Evolutionary conservation across 768 basidiomycete genomes (phyloP).

Genomic region (Asterophora parasitica): DNA sequence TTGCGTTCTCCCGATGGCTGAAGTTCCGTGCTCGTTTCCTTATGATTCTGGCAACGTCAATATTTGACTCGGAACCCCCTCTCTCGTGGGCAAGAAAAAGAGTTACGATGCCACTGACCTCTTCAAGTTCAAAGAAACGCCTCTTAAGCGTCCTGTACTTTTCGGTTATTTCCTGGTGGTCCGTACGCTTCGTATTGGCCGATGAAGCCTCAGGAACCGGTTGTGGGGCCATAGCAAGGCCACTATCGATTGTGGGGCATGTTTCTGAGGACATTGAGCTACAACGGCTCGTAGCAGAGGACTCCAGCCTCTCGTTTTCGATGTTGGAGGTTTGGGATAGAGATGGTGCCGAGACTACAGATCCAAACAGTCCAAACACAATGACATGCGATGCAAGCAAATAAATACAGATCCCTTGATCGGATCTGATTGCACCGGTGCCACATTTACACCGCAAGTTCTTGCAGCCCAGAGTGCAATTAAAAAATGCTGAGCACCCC

Average conservation of each 20-base stretch:
- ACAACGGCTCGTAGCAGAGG: constrained; percentile 26
- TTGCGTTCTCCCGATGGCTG: constrained; percentile 61
- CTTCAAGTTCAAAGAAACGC: constrained; percentile 62
- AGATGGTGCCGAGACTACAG: constrained; percentile 29
- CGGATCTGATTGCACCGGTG: too few relatives aligned
- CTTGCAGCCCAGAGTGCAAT: too few relatives aligned
- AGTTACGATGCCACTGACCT: constrained; percentile 42
- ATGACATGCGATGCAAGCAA: constrained; percentile 39
- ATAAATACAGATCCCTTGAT: too few relatives aligned
- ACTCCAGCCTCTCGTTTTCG: constrained; percentile 12
- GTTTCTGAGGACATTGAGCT: too few relatives aligned
- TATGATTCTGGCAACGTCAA: constrained; percentile 46
- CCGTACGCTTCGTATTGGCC: constrained; percentile 30
- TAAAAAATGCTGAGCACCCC: too few relatives aligned
- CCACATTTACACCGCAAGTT: too few relatives aligned
- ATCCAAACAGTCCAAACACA: constrained; percentile 37
- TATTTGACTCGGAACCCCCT: constrained; percentile 22
- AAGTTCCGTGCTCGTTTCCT: constrained; percentile 53
- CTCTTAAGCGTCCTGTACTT: constrained; percentile 64
- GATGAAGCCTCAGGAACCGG: constrained; percentile 33
- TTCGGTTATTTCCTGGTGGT: constrained; percentile 46
- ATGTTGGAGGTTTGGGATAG: constrained; percentile 26
- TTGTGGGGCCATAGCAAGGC: constrained; percentile 49
- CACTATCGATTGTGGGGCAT: constrained; percentile 37
- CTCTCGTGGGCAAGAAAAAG: constrained; percentile 24